These are phyloP conservation scores for Durio zibethinus DNA, from an alignment of 345 rosid genomes.

Conservation along the genomic window DNA sequence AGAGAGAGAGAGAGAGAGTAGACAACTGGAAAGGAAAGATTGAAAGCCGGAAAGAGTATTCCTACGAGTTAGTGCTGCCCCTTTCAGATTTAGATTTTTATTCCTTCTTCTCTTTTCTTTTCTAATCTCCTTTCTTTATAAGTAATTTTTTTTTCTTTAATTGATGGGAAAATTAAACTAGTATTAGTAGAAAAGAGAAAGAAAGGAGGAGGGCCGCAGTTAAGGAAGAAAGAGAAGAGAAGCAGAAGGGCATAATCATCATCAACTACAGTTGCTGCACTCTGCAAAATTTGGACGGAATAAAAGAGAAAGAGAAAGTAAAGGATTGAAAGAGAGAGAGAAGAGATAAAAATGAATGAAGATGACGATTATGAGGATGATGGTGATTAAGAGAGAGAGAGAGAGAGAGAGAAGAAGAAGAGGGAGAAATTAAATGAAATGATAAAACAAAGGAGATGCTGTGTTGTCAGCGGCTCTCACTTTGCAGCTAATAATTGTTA, in stretches of 20 bases:
- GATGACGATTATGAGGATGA: conserved; percentile 73
- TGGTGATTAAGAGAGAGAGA: conserved; percentile 51
- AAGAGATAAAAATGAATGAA: conserved; percentile 30
- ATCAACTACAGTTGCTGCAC: conserved; percentile 31
- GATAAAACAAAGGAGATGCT: conserved; percentile 57
- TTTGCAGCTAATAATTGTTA: conserved; percentile 84
- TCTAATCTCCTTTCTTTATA: neutral
- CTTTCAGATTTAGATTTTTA: conserved; percentile 21
- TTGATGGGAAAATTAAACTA: neutral
- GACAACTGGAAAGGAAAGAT: conserved; percentile 36
- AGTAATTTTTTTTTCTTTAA: neutral
- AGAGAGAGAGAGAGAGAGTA: conserved; percentile 18
- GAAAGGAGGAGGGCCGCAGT: neutral
- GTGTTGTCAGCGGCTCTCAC: conserved; percentile 74
- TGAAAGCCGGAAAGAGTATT: conserved; percentile 31
- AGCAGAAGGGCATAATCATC: conserved; percentile 35
- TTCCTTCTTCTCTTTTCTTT: too few relatives aligned
- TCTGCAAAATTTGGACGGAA: conserved; percentile 19
- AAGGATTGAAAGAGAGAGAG: conserved; percentile 29
- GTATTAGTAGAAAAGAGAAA: neutral
- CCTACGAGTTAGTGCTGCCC: conserved; percentile 44
- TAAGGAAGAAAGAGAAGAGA: conserved; percentile 22
- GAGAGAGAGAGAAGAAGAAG: conserved; percentile 29
- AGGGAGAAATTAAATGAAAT: conserved; percentile 13
- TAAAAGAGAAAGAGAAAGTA: conserved; percentile 25